Evolutionary conservation across 768 basidiomycete genomes (phyloP), one percentile per base, ranked within the genome.

Genomic region (Guyanaporus albipodus): DNA sequence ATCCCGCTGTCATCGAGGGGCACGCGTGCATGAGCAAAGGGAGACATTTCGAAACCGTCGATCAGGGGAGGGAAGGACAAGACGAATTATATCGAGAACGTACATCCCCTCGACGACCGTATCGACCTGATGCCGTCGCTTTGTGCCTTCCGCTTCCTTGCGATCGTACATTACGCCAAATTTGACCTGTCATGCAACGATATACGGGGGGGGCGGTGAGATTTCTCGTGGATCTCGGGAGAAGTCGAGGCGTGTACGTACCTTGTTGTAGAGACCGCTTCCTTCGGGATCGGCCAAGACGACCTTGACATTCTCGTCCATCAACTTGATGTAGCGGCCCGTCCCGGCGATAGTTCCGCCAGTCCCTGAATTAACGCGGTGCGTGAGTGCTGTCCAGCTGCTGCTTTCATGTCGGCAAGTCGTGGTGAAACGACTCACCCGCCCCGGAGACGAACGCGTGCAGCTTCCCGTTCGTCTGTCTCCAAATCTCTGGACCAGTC

Each of bases 401-500:
- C 5, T 10, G 0, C 38, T 19, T 11, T n/a, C n/a, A 6, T 9
- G 24, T 4, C 6, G 21, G 24, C 3, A n/a, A 2, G 21, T 21
- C 8, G 17, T 14, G 12, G 48, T 14, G 28, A 8, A 28, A 10
- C 15, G 24, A 49, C 69, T 49, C 47, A 82, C 92, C 92, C 45
- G 95, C 92, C 2, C 95, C 95, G 23, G 85, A 80, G 33, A 98
- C 84, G 58, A 97, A 97, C 6, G 85, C 91, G 59, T 88, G 77
- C 1, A 96, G 51, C 22, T 70, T 68, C 10, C 93, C 93, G 58
- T 83, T 85, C 7, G 90, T 91, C 63, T 99, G 96, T 34, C 84
- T 74, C 86, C 92, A 92, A 27, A 98, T 90, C 70, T 98, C 96
- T 0, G 92, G 93, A 0, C 91, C 96, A 1, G 96, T 97, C 6